These are phyloP conservation scores for Clarireedia homoeocarpa DNA, from an alignment of 2,329 filamentous ascomycete genomes.

Conservation along the genomic window DNA sequence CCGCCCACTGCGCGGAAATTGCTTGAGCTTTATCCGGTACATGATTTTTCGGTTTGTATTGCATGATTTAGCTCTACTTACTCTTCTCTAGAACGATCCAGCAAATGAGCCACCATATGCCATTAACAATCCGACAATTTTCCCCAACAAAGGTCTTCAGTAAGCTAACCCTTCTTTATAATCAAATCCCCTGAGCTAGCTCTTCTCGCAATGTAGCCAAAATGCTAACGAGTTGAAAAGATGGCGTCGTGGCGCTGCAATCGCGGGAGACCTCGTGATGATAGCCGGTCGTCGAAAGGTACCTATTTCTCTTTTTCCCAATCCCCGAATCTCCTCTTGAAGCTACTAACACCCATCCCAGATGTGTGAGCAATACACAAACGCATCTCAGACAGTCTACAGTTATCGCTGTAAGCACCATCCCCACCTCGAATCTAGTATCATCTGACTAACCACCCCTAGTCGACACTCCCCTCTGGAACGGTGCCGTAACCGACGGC, in stretches of 20 bases:
- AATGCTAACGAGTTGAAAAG: not conserved
- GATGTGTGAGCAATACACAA: conserved; percentile 36
- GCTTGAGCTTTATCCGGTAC: conserved; percentile 37
- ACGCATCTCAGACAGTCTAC: conserved; percentile 32
- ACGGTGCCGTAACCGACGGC: conserved; percentile 33
- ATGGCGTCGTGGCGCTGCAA: conserved; percentile 38
- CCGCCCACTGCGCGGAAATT: conserved; percentile 37
- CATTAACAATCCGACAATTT: conserved; percentile 29
- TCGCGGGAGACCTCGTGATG: conserved; percentile 42
- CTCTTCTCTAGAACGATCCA: conserved; percentile 32
- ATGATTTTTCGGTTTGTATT: too few relatives aligned
- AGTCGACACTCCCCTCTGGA: conserved; percentile 37
- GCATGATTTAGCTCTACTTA: not conserved
- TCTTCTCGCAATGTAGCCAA: not conserved
- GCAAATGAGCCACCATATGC: conserved; percentile 38
- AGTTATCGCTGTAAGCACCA: conserved; percentile 36
- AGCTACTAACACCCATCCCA: conserved; percentile 8
- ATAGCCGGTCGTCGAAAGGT: conserved; percentile 36
- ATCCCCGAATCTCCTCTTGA: not conserved
- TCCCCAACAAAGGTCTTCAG: conserved; percentile 31
- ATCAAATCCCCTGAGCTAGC: too few relatives aligned
- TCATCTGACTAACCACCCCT: not conserved
- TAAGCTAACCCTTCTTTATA: not conserved
- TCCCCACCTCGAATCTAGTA: not conserved
- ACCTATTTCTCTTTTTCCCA: not conserved